Conservation (phyloP, 106 monocot genomes). For the Vanilla planifolia region DNA sequence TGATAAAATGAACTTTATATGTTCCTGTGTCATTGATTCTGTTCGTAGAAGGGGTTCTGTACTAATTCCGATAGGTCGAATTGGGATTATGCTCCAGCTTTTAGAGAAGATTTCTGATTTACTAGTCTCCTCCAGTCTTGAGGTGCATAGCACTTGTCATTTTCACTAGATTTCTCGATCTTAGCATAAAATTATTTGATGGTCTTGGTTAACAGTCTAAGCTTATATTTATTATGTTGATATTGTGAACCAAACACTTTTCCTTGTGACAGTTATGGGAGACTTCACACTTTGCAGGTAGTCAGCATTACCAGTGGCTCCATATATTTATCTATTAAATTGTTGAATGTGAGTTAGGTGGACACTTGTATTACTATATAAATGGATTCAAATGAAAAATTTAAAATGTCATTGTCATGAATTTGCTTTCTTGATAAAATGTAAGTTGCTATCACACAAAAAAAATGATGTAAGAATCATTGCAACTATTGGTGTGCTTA, state of each 20-base stretch:
- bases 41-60: slow-evolving; percentile 70
- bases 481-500: too few relatives aligned
- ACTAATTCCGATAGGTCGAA: slow-evolving; percentile 68
- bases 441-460: too few relatives aligned
- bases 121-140: slow-evolving; percentile 43
- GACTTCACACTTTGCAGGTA: neutral
- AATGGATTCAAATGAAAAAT: too few relatives aligned
- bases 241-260: too few relatives aligned
- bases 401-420: too few relatives aligned
- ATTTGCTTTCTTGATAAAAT: too few relatives aligned
- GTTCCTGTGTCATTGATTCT: slow-evolving; percentile 64
- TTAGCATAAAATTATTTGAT: neutral
- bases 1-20: slow-evolving; percentile 71
- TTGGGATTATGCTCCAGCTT: slow-evolving; percentile 54
- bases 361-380: too few relatives aligned
- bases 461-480: too few relatives aligned
- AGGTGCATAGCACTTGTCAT: slow-evolving; percentile 28
- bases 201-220: neutral
- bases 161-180: neutral
- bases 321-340: too few relatives aligned
- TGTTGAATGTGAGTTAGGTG: too few relatives aligned
- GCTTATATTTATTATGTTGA: neutral
- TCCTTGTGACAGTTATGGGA: neutral
- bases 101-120: slow-evolving; percentile 54
- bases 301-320: neutral